Conservation (phyloP, 345 rosid species). For the Geranium rotundifolium region DNA sequence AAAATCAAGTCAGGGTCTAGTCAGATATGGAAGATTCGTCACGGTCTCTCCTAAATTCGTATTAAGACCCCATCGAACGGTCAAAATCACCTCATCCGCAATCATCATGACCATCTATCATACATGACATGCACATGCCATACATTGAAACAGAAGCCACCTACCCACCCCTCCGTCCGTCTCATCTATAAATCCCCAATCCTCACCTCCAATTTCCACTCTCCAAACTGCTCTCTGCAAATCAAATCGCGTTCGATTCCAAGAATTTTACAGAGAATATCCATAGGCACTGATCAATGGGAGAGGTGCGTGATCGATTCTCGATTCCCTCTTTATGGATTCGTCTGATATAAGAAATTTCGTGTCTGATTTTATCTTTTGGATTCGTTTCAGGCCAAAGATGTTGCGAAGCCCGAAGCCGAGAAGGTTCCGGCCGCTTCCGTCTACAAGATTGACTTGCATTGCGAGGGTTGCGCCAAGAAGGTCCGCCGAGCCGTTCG, state of each 20-base stretch:
- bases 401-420: conserved; percentile 24
- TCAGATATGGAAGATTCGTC: no score
- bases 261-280: not conserved
- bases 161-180: not conserved
- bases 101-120: not conserved
- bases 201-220: conserved; percentile 6
- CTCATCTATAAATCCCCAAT: conserved; percentile 3
- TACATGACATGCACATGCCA: not conserved
- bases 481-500: conserved; percentile 1
- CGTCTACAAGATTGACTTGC: conserved; percentile 64
- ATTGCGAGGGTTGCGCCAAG: conserved; percentile 91
- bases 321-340: not conserved
- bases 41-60: no score
- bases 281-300: conserved; percentile 10
- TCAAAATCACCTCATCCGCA: not conserved
- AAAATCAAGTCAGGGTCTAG: no score
- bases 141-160: not conserved
- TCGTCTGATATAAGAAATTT: no score
- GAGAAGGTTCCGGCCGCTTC: conserved; percentile 36
- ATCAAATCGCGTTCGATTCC: no score
- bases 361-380: not conserved
- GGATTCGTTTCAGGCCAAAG: not conserved
- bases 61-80: not conserved
- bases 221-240: not conserved
- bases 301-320: conserved; percentile 12